These are phyloP conservation scores for Yarrowia yakushimensis DNA, from an alignment of 805 yeast species.

Conservation along the genomic window DNA sequence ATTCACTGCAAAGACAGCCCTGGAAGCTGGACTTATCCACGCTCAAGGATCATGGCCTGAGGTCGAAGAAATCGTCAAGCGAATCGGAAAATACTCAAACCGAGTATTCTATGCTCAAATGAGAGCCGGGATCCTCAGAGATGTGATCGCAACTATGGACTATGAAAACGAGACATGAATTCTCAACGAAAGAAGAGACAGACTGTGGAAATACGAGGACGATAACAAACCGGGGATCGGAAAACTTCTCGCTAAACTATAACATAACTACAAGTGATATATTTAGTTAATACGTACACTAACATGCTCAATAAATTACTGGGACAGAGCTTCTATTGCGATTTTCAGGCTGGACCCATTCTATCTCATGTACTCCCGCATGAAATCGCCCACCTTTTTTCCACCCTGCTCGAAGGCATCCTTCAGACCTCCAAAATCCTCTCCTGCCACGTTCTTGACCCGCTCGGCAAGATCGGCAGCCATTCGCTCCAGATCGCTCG, in stretches of 20 bases:
- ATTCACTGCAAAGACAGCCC: constrained; percentile 36
- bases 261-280: background rate
- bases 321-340: constrained; percentile 22
- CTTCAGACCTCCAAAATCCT: constrained; percentile 82
- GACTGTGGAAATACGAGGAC: constrained; percentile 22
- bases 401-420: constrained; percentile 95
- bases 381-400: constrained; percentile 73
- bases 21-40: constrained; percentile 36
- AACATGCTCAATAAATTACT: constrained; percentile 22
- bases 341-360: background rate
- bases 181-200: background rate
- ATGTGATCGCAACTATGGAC: background rate
- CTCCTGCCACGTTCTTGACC: constrained; percentile 73
- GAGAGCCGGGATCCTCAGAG: background rate
- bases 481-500: constrained; percentile 46
- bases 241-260: background rate
- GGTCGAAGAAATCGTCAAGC: constrained; percentile 35
- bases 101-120: constrained; percentile 8
- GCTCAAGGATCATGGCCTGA: constrained; percentile 38
- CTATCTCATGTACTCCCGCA: constrained; percentile 75
- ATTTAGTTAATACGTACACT: constrained; percentile 7
- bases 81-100: constrained; percentile 21
- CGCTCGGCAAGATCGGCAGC: constrained; percentile 64
- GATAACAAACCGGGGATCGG: background rate
- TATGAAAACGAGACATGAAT: background rate